Percentiles rank a stretch among this genome's conserved stretches.
Conservation (phyloP, 2,329 filamentous ascomycete genomes). For the Fusarium cyanostomum region DNA sequence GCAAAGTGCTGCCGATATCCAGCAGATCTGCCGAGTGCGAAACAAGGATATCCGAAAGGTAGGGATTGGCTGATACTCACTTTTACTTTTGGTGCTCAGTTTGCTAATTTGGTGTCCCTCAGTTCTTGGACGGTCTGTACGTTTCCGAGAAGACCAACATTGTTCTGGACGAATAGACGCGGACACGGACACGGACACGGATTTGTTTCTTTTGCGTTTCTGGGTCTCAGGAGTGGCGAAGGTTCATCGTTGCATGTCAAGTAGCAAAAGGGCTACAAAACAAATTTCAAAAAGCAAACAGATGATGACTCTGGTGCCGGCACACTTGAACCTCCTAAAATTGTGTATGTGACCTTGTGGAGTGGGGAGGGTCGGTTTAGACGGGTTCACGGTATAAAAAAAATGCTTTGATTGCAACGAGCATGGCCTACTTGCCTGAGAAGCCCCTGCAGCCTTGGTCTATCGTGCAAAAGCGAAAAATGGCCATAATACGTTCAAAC, state of each 20-base stretch:
- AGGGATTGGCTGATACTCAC: constrained; percentile 38
- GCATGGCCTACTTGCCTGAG: constrained; percentile 22
- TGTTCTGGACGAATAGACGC: constrained; percentile 74
- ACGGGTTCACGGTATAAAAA: constrained; percentile 31
- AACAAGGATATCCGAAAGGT: constrained; percentile 99
- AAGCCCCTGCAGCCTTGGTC: constrained; percentile 6
- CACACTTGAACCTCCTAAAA: constrained; percentile 26
- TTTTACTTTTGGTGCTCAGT: neutral
- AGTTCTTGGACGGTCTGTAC: constrained; percentile 99
- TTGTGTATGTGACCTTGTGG: constrained; percentile 34
- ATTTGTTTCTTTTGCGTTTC: constrained; percentile 67
- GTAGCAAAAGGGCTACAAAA: constrained; percentile 62
- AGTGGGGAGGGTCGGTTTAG: constrained; percentile 33
- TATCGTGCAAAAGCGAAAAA: constrained; percentile 17
- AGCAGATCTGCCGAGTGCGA: constrained; percentile 98
- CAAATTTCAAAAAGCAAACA: constrained; percentile 53
- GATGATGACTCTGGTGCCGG: constrained; percentile 45
- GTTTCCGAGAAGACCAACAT: constrained; percentile 99
- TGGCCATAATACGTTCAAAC: neutral
- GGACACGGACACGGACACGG: constrained; percentile 46
- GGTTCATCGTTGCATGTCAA: constrained; percentile 70
- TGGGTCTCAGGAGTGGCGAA: constrained; percentile 71
- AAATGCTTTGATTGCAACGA: constrained; percentile 28
- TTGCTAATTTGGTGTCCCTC: constrained; percentile 39
- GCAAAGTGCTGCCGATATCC: constrained; percentile 98